A percentile compares a stretch with the other conserved stretches of the same genome.
These are phyloP conservation scores for Colletotrichum filicis DNA, from an alignment of 2,329 filamentous ascomycete species.

Conservation along the genomic window DNA sequence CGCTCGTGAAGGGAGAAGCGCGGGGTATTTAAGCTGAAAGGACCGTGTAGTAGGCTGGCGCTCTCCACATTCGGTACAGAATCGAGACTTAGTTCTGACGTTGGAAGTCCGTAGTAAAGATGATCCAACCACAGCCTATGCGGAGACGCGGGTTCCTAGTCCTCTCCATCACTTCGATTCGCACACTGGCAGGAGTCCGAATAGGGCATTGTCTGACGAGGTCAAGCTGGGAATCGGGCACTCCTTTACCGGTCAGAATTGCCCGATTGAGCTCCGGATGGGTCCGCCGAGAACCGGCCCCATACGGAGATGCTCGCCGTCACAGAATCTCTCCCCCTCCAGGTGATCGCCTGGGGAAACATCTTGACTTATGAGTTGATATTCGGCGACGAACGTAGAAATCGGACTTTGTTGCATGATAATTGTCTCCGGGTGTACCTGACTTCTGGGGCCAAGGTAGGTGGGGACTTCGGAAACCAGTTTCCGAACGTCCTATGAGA, in stretches of 20 bases:
- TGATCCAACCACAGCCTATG: too few species aligned
- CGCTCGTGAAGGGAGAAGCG: neutral
- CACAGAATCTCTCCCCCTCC: neutral
- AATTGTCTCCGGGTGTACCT: neutral
- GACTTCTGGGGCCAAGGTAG: neutral
- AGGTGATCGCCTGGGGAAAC: too few species aligned
- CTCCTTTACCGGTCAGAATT: constrained; percentile 14
- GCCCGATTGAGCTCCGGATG: constrained; percentile 11
- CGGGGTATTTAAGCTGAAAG: constrained; percentile 12
- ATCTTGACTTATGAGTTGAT: neutral
- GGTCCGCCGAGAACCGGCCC: constrained; percentile 11
- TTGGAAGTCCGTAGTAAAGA: neutral
- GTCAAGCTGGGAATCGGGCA: neutral
- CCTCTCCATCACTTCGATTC: neutral
- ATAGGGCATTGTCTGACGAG: constrained; percentile 13
- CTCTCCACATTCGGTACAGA: neutral
- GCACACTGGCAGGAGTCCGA: neutral
- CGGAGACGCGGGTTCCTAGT: too few species aligned
- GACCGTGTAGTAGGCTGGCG: neutral
- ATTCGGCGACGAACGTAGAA: neutral
- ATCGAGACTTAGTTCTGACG: neutral
- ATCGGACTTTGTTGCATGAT: neutral
- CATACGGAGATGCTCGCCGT: neutral
- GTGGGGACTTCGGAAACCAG: constrained; percentile 20
- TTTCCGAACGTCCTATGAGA: constrained; percentile 23